A percentile compares a stretch with the other conserved stretches of the same genome.
phyloP scores from a whole-genome alignment of 2,329 filamentous ascomycete genomes.

The Chaetothyriales sp. region DNA sequence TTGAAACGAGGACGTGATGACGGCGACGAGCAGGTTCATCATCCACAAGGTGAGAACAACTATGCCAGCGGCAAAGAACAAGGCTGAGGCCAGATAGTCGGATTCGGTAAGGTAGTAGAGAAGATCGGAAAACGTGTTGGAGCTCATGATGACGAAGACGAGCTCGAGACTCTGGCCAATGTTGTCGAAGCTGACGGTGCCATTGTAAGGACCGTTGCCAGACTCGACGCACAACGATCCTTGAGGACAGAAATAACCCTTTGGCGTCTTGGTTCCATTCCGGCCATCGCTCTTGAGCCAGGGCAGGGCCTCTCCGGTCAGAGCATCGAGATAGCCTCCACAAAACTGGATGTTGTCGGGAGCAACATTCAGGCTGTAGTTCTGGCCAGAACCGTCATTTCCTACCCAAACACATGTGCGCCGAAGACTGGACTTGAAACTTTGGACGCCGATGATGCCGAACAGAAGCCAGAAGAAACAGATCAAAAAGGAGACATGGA shows the following conservation, averaged over 20 bases:
- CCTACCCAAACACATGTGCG: constrained; percentile 68
- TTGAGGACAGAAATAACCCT: constrained; percentile 76
- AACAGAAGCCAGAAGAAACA: constrained; percentile 97
- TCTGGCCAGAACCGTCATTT: constrained; percentile 29
- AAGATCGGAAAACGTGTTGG: constrained; percentile 87
- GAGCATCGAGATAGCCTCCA: constrained; percentile 59
- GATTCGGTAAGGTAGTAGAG: constrained; percentile 89
- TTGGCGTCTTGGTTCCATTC: constrained; percentile 41
- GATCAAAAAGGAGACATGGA: constrained; percentile 87
- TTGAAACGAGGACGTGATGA: constrained; percentile 97
- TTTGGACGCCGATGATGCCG: constrained; percentile 91
- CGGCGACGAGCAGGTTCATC: constrained; percentile 83
- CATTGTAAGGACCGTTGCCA: constrained; percentile 55
- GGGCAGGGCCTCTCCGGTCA: constrained; percentile 42
- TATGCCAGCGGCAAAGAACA: constrained; percentile 59
- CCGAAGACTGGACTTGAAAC: constrained; percentile 71
- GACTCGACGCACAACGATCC: constrained; percentile 73
- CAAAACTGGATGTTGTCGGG: constrained; percentile 60
- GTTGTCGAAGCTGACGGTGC: constrained; percentile 88
- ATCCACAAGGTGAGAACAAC: constrained; percentile 94
- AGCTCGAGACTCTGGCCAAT: constrained; percentile 82
- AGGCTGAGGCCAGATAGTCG: constrained; percentile 71
- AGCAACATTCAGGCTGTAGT: constrained; percentile 33
- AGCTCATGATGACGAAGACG: constrained; percentile 96
- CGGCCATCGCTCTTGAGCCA: constrained; percentile 50